Conservation (phyloP, 2,329 filamentous ascomycete genomes). For the Diaporthe sp. region DNA sequence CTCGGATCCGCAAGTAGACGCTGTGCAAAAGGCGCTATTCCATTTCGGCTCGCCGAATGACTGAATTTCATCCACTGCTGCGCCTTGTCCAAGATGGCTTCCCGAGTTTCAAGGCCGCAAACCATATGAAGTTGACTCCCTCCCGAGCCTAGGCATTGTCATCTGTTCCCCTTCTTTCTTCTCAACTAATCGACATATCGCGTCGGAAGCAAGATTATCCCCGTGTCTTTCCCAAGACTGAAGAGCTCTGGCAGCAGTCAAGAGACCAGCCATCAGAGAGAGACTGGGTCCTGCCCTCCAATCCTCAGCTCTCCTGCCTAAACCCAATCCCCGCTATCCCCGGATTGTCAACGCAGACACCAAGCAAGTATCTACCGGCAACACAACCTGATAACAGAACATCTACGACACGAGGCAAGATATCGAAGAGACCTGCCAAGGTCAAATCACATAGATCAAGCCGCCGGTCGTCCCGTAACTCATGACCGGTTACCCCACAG, state of each 20-base stretch:
- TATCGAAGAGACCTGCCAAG: not conserved
- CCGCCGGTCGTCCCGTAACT: not conserved
- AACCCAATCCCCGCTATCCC: constrained; percentile 35
- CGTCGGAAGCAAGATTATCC: constrained; percentile 1
- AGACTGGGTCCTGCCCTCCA: constrained; percentile 26
- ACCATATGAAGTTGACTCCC: constrained; percentile 41
- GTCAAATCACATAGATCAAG: not conserved
- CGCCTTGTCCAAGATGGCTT: constrained; percentile 30
- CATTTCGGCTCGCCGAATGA: constrained; percentile 39
- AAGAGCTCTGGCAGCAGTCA: constrained; percentile 37
- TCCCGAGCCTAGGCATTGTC: constrained; percentile 23
- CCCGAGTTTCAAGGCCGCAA: constrained; percentile 40
- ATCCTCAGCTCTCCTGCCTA: constrained; percentile 32
- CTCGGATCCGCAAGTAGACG: constrained; percentile 2
- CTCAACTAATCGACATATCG: constrained; percentile 10
- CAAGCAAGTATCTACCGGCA: constrained; percentile 1
- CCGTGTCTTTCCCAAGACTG: constrained; percentile 25
- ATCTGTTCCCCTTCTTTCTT: constrained; percentile 14
- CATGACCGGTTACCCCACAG: not conserved
- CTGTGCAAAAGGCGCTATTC: constrained; percentile 33
- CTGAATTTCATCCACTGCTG: constrained; percentile 26
- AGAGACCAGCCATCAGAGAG: constrained; percentile 31
- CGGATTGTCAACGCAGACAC: not conserved
- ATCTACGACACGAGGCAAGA: not conserved
- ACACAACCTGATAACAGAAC: constrained; percentile 1